phyloP scores from a whole-genome alignment of 345 rosid genomes.

The Eucalyptus sideroxylon region DNA sequence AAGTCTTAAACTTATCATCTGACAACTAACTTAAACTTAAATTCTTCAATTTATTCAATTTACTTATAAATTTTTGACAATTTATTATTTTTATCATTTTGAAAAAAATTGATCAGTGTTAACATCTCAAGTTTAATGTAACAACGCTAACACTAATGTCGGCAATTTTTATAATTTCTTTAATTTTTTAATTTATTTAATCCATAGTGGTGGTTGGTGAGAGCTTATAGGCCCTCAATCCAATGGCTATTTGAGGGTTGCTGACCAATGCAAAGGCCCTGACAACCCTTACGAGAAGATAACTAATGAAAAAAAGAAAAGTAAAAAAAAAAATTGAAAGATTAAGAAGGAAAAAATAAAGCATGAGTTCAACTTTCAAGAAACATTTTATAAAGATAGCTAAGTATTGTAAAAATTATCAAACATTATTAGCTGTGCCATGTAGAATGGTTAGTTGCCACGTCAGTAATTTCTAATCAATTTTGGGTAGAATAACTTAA shows the following conservation, averaged over 20 bases:
- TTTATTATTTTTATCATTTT: no score
- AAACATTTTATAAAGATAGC: no score
- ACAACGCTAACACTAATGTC: rapidly evolving
- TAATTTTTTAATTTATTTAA: no score
- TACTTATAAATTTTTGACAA: no score
- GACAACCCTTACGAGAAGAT: background rate
- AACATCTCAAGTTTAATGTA: background rate
- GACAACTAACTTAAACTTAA: no score
- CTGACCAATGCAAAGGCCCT: background rate
- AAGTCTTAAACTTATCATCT: background rate
- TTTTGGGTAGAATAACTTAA: background rate
- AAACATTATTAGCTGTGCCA: rapidly evolving
- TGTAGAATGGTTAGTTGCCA: rapidly evolving
- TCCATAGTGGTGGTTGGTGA: background rate
- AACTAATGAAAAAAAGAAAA: background rate
- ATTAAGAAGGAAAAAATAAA: no score
- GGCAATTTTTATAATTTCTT: no score
- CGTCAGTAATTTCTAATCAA: rapidly evolving
- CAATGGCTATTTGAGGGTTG: background rate
- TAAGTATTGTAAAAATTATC: background rate
- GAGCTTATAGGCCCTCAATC: background rate
- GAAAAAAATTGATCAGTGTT: no score
- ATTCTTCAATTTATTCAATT: no score
- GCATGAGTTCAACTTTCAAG: no score
- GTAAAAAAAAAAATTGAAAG: no score